Evolutionary conservation across 2,329 filamentous ascomycete species (phyloP), one percentile per base, ranked within the genome.

Genomic region (Botrytis hyacinthi): DNA sequence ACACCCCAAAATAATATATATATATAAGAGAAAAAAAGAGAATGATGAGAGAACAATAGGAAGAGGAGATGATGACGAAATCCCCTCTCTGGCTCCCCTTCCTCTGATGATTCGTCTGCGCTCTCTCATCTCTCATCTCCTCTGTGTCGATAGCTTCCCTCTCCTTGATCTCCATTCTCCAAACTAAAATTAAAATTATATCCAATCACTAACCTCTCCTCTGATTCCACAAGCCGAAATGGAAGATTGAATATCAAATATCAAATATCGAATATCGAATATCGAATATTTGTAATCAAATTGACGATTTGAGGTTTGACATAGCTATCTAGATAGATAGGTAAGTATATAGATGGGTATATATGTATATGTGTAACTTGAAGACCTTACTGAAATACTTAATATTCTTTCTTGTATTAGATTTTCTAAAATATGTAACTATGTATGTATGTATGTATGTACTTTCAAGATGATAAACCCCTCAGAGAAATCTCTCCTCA

Each of bases 301-400:
- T 9, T n/a, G 3, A 37, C 37, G 44, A 51, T 37, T 37, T 29
- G 12, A 7, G 51, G 12, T 37, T n/a, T 20, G 32, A 37, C 20
- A 18, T 26, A 10, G 37, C 10, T 40, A 10, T 2, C 0, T 42
- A 12, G 0, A 2, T 14, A 40, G 0, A 9, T 37, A 37, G 4
- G 35, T 35, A 22, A 20, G 20, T 12, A 26, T 1, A 14, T 40
- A 40, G 40, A 4, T 42, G 16, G 3, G 40, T 42, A 14, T 0
- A 14, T 42, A 42, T 14, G 40, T 12, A 26, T 22, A 20, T 12
- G 5, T 5, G 4, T 51, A 6, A n/a, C 22, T 14, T n/a, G 20
- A 26, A 6, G 16, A 8, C 29, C 1, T 12, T 9, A 22, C 29
- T 54, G 2, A 0, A 20, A 37, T 51, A n/a, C n/a, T 16, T 1